Evolutionary conservation across 2,329 filamentous ascomycete genomes (phyloP).

Genomic region (Colletotrichum tanaceti): DNA sequence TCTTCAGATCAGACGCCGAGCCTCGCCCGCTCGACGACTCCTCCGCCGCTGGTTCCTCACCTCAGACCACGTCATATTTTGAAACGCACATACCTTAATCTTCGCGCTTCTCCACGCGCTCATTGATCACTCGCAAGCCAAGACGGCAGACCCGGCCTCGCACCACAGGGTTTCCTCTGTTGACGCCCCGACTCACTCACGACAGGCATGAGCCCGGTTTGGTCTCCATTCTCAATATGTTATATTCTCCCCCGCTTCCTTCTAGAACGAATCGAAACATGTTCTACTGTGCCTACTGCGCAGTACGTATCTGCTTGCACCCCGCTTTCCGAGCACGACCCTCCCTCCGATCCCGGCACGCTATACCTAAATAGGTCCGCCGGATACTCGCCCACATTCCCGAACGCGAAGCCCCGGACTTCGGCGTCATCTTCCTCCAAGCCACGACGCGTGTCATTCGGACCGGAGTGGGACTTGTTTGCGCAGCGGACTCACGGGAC

Average conservation of each 20-base stretch:
- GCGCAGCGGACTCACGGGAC: neutral
- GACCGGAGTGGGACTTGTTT: neutral
- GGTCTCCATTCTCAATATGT: constrained; percentile 2
- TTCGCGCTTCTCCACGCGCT: constrained; percentile 20
- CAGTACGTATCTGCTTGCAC: no score
- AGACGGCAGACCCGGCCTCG: constrained; percentile 25
- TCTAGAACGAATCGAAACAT: constrained; percentile 30
- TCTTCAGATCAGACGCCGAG: neutral
- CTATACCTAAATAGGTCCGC: neutral
- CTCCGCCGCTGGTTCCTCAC: neutral
- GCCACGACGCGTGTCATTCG: neutral
- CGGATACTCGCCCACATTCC: constrained; percentile 29
- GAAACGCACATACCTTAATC: neutral
- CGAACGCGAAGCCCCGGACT: constrained; percentile 9
- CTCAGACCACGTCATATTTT: neutral
- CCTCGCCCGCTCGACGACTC: constrained; percentile 1
- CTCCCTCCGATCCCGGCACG: neutral
- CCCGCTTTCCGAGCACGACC: neutral
- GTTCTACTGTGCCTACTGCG: neutral
- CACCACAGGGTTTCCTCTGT: neutral
- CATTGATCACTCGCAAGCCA: constrained; percentile 1
- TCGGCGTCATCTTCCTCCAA: constrained; percentile 9
- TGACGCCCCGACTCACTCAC: constrained; percentile 11
- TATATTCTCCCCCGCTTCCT: constrained; percentile 14
- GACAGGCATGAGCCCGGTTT: constrained; percentile 24